These are phyloP conservation scores for Volvox carteri DNA, from an alignment of 163 green algal genomes.

Conservation along the genomic window DNA sequence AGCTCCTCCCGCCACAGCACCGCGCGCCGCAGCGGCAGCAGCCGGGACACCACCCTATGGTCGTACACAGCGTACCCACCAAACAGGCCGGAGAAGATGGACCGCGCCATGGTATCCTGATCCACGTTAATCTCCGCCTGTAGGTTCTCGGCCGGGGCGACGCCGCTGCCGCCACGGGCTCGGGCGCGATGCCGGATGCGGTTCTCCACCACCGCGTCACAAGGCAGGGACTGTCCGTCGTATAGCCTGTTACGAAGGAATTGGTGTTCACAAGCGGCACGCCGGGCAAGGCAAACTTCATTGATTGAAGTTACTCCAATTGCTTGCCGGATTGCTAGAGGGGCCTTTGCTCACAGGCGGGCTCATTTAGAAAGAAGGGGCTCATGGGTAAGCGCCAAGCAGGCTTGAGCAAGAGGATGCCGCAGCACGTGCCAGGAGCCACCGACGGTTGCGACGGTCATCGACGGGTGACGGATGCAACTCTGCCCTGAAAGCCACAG, in stretches of 20 bases:
- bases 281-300: no score
- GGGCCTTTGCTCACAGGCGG: no score
- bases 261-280: no score
- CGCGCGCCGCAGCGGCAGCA: constrained; percentile 72
- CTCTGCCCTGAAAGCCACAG: no score
- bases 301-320: no score
- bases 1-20: constrained; percentile 26
- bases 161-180: neutral
- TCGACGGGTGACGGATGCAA: no score
- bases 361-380: no score
- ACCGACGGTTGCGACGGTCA: no score
- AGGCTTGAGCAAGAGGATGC: no score
- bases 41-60: constrained; percentile 67
- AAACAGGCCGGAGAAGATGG: constrained; percentile 61
- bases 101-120: neutral
- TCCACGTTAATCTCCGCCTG: neutral
- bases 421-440: no score
- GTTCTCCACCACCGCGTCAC: constrained; percentile 27
- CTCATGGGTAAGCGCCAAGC: no score
- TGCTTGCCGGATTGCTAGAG: no score
- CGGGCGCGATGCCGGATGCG: neutral
- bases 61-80: constrained; percentile 72
- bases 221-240: constrained; percentile 47
- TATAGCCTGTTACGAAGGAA: constrained; percentile 38
- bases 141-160: neutral